These are phyloP conservation scores for Russula vinacea DNA, from an alignment of 768 basidiomycete genomes.

Conservation along the genomic window DNA sequence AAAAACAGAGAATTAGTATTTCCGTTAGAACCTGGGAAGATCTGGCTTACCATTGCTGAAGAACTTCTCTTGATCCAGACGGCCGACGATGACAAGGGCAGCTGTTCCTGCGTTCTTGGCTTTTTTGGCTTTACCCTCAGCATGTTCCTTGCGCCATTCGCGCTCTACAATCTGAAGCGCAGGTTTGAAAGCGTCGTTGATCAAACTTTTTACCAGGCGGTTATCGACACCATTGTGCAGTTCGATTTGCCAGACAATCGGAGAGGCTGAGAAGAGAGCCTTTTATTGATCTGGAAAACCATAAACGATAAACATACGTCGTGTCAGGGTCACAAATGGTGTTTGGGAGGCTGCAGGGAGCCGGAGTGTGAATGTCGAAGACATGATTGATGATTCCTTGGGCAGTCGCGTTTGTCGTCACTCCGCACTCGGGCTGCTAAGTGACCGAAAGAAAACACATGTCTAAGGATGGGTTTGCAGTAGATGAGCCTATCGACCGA, in stretches of 20 bases:
- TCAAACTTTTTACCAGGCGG: constrained; percentile 56
- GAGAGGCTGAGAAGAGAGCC: constrained; percentile 46
- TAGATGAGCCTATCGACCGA: not conserved
- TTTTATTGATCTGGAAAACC: not conserved
- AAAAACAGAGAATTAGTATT: not conserved
- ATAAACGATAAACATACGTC: constrained; percentile 45
- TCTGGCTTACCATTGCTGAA: constrained; percentile 69
- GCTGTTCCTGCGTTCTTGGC: constrained; percentile 58
- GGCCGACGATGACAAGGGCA: constrained; percentile 74
- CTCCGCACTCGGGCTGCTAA: not conserved
- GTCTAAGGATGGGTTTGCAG: not conserved
- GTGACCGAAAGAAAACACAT: constrained; percentile 7
- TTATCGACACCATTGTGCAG: constrained; percentile 76
- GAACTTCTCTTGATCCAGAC: constrained; percentile 76
- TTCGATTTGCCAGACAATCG: constrained; percentile 71
- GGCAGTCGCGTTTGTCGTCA: not conserved
- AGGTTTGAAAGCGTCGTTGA: constrained; percentile 60
- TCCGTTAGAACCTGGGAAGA: not conserved
- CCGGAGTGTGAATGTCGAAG: constrained; percentile 41
- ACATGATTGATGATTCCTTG: not conserved
- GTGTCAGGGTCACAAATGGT: constrained; percentile 53
- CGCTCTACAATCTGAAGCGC: constrained; percentile 70
- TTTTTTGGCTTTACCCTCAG: constrained; percentile 33
- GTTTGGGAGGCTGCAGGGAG: constrained; percentile 19
- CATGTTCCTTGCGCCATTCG: constrained; percentile 60